Base-by-base conservation (phyloP, 2,329 filamentous ascomycete genomes). In the Myriosclerotinia scirpicola region DNA sequence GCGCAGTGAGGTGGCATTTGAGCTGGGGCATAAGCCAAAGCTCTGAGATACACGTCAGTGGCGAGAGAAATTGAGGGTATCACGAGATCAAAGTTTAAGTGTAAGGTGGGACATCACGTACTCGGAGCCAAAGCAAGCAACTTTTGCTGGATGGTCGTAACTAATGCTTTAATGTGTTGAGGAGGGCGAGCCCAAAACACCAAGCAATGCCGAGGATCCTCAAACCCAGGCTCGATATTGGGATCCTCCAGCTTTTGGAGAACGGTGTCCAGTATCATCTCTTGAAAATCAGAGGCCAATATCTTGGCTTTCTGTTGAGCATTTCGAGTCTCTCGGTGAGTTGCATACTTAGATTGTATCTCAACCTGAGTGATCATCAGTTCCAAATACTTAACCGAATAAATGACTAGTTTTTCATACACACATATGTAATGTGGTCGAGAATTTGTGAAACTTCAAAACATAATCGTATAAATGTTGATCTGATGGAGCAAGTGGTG, bases 121-220 rank as follows among this genome's bases (percentile, higher is more conserved):
- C 92, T 85, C 46, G 92, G 90, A 17, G 89, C 88, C 26, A 86
- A 83, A 26, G 82, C 79, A 66, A 82, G 81, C 58, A 96, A 80
- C 73, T 86, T 83, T 60, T 82, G 77, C 77, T 97, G 94, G 40
- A 97, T 79, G 66, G 84, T 83, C 2, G 80, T 78, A 3, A 94
- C 86, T 67, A 98, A 79, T 26, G 83, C 79, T 55, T 89, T 82
- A 22, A 97, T 82, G 71, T 89, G 86, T 55, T 85, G 79, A 0
- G 93, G 90, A 20, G 94, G 94, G 8, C 93, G 84, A 4, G 91
- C 92, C 92, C 93, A 97, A 75, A 97, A 88, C 0, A 93, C 91
- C 14, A 97, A 82, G 75, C 93, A 96, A 74, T 97, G 84, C 52
- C 94, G 83, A 53, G 86, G 85, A 76, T 98, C 94, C 62, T 82